Evolutionary conservation across 305 asterid genomes (phyloP).

Genomic region (Fraxinus velutina): DNA sequence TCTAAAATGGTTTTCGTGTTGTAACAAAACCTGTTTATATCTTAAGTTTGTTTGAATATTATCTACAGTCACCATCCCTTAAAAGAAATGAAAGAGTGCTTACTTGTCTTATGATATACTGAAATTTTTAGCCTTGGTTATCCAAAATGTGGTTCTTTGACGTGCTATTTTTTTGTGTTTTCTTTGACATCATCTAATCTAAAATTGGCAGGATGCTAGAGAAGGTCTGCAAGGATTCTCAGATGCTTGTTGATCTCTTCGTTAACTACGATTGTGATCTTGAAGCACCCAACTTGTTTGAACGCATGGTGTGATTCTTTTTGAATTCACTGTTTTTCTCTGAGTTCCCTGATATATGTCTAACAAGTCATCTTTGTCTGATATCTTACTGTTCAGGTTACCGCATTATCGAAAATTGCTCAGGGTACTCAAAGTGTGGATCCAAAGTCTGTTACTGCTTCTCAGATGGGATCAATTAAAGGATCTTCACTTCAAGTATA

Average conservation of each 20-base stretch:
- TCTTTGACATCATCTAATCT: constrained; percentile 18
- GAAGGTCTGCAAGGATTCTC: constrained; percentile 91
- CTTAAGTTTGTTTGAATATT: constrained; percentile 18
- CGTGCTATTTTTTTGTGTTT: not conserved
- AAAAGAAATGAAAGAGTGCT: constrained; percentile 1
- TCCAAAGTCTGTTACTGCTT: constrained; percentile 71
- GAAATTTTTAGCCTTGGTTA: constrained; percentile 3
- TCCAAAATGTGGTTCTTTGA: not conserved
- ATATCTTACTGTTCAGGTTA: constrained; percentile 50
- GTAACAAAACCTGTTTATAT: constrained; percentile 9
- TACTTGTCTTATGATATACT: not conserved
- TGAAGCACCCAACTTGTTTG: constrained; percentile 93
- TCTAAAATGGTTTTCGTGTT: constrained; percentile 20
- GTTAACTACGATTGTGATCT: constrained; percentile 99
- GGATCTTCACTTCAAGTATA: constrained; percentile 90
- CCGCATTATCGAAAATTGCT: constrained; percentile 80
- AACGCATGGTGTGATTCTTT: constrained; percentile 62
- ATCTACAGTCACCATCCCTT: constrained; percentile 11
- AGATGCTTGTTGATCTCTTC: constrained; percentile 93
- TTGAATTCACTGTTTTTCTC: constrained; percentile 9
- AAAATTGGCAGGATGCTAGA: constrained; percentile 80
- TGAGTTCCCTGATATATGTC: constrained; percentile 20
- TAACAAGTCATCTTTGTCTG: constrained; percentile 29
- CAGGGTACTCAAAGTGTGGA: constrained; percentile 88
- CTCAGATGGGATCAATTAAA: constrained; percentile 78